Evolutionary conservation across 495 filamentous ascomycete species (phyloP).

Genomic region (Penicillium antarcticum): DNA sequence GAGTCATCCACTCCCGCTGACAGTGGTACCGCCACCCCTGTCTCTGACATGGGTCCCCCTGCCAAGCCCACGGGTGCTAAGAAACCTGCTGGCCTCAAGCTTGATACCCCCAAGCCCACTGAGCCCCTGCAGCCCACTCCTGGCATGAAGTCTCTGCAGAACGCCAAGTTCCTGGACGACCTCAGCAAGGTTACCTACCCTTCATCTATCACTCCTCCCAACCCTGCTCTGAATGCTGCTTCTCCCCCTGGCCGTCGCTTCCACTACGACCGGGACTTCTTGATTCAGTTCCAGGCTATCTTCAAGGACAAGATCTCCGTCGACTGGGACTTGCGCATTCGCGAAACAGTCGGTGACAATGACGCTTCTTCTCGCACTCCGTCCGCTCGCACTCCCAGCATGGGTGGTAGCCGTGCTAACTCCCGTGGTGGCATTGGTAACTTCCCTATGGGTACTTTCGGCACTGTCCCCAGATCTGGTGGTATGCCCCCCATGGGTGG

Average conservation of each 20-base stretch:
- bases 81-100: constrained; percentile 79
- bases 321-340: constrained; percentile 84
- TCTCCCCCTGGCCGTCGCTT: constrained; percentile 76
- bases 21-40: constrained; percentile 55
- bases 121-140: constrained; percentile 90
- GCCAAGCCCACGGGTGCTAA: constrained; percentile 52
- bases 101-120: constrained; percentile 75
- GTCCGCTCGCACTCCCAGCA: constrained; percentile 65
- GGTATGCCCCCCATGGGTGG: constrained; percentile 3
- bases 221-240: constrained; percentile 78
- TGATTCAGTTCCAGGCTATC: constrained; percentile 92
- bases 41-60: constrained; percentile 53
- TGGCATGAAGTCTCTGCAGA: constrained; percentile 84
- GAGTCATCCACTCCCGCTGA: constrained; percentile 50
- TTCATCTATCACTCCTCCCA: constrained; percentile 75
- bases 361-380: constrained; percentile 65
- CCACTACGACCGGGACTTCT: constrained; percentile 92
- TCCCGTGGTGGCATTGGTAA: constrained; percentile 64
- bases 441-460: constrained; percentile 41
- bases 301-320: constrained; percentile 94
- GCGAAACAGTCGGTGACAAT: constrained; percentile 77
- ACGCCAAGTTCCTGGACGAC: constrained; percentile 76
- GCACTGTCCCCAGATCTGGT: background rate
- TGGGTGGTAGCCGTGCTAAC: constrained; percentile 36
- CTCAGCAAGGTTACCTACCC: constrained; percentile 72